Evolutionary conservation across 2,329 filamentous ascomycete species (phyloP), one percentile per base, ranked within the genome.

Genomic region (Hirsutella thompsonii): DNA sequence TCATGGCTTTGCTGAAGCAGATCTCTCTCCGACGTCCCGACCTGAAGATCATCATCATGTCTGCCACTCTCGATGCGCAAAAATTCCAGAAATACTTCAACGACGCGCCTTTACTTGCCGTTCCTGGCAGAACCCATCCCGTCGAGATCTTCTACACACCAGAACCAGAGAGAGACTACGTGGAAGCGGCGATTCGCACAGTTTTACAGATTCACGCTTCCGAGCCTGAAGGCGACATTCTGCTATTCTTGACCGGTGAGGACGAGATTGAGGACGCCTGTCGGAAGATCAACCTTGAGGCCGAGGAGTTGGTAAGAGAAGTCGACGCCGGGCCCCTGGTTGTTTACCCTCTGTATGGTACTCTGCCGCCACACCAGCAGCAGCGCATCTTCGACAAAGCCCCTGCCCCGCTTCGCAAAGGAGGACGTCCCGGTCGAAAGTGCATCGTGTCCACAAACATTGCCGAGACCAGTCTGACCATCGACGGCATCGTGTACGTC

Each of bases 121-220:
- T 98, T 3, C 92, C 92, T 29, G 92, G 92, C 58, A 81, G 92
- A 62, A 98, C 92, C 18, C 82, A 94, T 59, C 89, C 92, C 5
- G 92, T 98, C 55, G 90, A 98, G 67, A 93, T 98, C 48, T 98
- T 94, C 64, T 98, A 98, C 65, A 98, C 92, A 2, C 86, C 88
- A 1, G 89, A 96, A 60, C 86, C 92, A 16, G 92, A 96, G 67
- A 78, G 85, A 54, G 92, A 98, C 58, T 98, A 98, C 57, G 84
- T 98, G 36, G 92, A 98, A 66, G 90, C 90, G 35, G 87, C 92
- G 2, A 79, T 98, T 48, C 76, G 92, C 44, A 98, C 92, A 1
- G 92, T 98, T 34, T 70, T 98, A 36, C 92, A 98, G 63, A 98
- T 98, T 44, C 92, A 98, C 59, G 88, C 88, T 8, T 85, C 83